Percentiles rank a stretch among this genome's conserved stretches.
phyloP scores from a whole-genome alignment of 192 early-diverging fungal species.

The Backusella liffmaniae region DNA sequence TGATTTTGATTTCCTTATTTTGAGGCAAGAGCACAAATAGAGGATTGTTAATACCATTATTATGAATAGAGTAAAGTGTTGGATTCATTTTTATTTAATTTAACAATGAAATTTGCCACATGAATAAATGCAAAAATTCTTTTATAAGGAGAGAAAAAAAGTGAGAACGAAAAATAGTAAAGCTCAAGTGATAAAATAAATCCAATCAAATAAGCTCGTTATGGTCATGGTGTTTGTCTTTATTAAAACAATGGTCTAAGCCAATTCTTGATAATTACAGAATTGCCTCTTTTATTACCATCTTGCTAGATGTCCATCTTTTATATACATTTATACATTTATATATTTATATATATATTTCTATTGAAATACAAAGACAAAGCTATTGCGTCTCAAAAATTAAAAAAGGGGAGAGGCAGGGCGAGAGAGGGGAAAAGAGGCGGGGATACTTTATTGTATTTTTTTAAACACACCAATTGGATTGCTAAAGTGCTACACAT shows the following conservation, averaged over 20 bases:
- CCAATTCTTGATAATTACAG: neutral
- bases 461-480: neutral
- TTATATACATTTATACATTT: too few relatives aligned
- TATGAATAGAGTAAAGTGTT: neutral
- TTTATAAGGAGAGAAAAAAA: neutral
- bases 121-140: neutral
- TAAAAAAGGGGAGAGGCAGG: too few relatives aligned
- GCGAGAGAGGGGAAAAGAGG: neutral
- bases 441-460: neutral
- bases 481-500: neutral
- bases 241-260: neutral
- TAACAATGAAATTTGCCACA: neutral
- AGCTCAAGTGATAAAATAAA: neutral
- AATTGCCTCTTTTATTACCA: neutral
- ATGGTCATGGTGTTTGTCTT: neutral
- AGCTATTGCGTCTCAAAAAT: too few relatives aligned
- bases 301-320: too few relatives aligned
- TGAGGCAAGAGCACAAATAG: neutral
- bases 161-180: neutral
- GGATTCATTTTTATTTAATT: neutral
- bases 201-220: neutral
- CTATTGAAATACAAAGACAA: neutral
- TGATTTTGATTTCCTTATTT: neutral
- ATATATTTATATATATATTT: neutral
- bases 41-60: too few relatives aligned